Evolutionary conservation across 2,329 filamentous ascomycete genomes (phyloP).

Genomic region (Penicillium palitans): DNA sequence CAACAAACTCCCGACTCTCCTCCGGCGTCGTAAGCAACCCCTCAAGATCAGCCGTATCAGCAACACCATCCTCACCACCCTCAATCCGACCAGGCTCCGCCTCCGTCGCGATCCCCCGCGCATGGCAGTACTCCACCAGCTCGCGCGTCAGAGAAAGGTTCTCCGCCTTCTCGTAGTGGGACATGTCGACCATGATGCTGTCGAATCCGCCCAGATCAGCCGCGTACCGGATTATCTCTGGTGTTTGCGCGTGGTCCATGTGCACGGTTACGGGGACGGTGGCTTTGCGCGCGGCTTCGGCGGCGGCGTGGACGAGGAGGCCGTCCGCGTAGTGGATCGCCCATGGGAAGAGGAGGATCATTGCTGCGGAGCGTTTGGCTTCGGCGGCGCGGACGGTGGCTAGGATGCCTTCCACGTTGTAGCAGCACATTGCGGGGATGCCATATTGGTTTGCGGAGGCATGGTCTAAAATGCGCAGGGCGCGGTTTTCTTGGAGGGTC

Average conservation of each 20-base stretch:
- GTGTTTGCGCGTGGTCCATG: constrained; percentile 66
- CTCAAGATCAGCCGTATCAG: constrained; percentile 64
- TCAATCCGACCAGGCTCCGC: constrained; percentile 72
- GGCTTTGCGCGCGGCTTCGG: constrained; percentile 57
- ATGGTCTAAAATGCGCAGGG: constrained; percentile 58
- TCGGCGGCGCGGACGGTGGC: constrained; percentile 69
- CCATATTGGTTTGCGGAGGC: constrained; percentile 59
- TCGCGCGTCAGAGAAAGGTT: constrained; percentile 66
- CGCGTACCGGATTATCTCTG: constrained; percentile 61
- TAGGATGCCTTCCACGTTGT: constrained; percentile 71
- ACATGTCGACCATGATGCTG: constrained; percentile 77
- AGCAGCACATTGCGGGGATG: constrained; percentile 62
- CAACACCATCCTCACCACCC: constrained; percentile 72
- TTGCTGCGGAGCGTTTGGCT: constrained; percentile 64
- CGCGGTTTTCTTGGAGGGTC: constrained; percentile 51
- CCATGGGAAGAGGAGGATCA: constrained; percentile 75
- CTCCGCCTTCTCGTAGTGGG: constrained; percentile 68
- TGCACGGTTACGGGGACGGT: constrained; percentile 63
- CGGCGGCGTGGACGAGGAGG: constrained; percentile 57
- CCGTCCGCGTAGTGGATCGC: constrained; percentile 65
- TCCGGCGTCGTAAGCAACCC: constrained; percentile 67
- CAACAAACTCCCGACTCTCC: constrained; percentile 69
- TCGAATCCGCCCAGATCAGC: constrained; percentile 66
- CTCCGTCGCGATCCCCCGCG: constrained; percentile 66
- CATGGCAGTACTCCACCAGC: constrained; percentile 64